These are phyloP conservation scores for Fonsecaea multimorphosa DNA, from an alignment of 2,329 filamentous ascomycete genomes.

Conservation along the genomic window DNA sequence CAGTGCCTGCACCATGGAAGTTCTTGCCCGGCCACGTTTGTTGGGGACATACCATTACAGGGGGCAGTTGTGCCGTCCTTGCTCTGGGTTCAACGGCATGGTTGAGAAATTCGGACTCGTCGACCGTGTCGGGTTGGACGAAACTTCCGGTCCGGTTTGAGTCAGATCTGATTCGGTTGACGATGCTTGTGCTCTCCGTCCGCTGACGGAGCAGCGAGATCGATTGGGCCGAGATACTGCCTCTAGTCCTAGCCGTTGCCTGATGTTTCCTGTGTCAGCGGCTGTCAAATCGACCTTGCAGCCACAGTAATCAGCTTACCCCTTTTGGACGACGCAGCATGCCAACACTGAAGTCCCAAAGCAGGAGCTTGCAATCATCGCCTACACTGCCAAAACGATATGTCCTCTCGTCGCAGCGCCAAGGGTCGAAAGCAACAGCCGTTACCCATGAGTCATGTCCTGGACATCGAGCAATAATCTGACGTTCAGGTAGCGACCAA, in stretches of 20 bases:
- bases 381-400: slow-evolving; percentile 97
- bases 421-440: slow-evolving; percentile 91
- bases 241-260: slow-evolving; percentile 46
- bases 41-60: slow-evolving; percentile 74
- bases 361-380: slow-evolving; percentile 84
- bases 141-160: slow-evolving; percentile 60
- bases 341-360: slow-evolving; percentile 97
- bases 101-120: slow-evolving; percentile 67
- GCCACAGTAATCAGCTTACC: slow-evolving; percentile 58
- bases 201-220: slow-evolving; percentile 62
- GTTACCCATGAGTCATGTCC: slow-evolving; percentile 97
- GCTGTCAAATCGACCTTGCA: neutral
- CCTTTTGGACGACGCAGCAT: slow-evolving; percentile 93
- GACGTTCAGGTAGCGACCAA: slow-evolving; percentile 84
- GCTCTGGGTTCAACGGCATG: slow-evolving; percentile 86
- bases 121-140: slow-evolving; percentile 46
- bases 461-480: slow-evolving; percentile 88
- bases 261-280: slow-evolving; percentile 24
- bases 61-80: slow-evolving; percentile 82
- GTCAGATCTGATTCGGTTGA: slow-evolving; percentile 70
- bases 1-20: slow-evolving; percentile 18
- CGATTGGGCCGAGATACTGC: slow-evolving; percentile 55
- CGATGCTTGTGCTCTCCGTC: slow-evolving; percentile 64
- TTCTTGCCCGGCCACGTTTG: slow-evolving; percentile 3
- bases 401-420: slow-evolving; percentile 93